Evolutionary conservation across 352 stramenopile species (phyloP), one percentile per base, ranked within the genome.

Genomic region (Globisporangium nagaii): DNA sequence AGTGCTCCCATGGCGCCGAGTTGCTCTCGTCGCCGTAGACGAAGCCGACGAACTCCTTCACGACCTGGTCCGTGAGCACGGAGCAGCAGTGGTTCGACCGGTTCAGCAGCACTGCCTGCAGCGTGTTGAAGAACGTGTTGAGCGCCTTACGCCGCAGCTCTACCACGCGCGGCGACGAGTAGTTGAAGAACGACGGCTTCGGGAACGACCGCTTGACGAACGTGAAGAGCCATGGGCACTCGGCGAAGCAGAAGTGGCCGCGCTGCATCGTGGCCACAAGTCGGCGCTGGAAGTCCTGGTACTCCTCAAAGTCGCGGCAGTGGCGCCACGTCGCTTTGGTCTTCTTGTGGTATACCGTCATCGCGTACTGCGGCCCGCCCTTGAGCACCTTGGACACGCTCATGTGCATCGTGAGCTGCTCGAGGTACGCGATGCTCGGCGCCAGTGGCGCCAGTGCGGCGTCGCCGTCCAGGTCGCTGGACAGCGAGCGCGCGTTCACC

Each of bases 121-220:
- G 52, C 32, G 65, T 73, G 12, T 64, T 60, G 28, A 79, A 67
- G 45, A 67, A 76, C 35, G 60, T 57, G 20, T 68, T 67, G 34
- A 81, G 69, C n/a, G 63, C 63, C 43, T 76, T 68, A 17, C 54
- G 43, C 24, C 71, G 66, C 56, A 62, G 35, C 3, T 65, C 58
- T 20, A 75, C 62, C 30, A 74, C 62, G 46, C 63, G 64, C 12
- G 63, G 55, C 22, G 63, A 20, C 24, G 66, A 61, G 35, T 34
- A 50, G 11, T 58, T 60, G 27, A 79, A 54, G 25, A 79, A 44
- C 19, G 61, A 56, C 28, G 62, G 60, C 55, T 72, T 76, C 4
- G 71, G 69, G 49, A 66, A 82, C 28, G 74, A 72, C 39, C 69
- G 71, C 39, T 64, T 75, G 30, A 80, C 47, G 48, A 80, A 80